Evolutionary conservation across 78 protist species (phyloP).

Genomic region (Protostelium mycophagum): DNA sequence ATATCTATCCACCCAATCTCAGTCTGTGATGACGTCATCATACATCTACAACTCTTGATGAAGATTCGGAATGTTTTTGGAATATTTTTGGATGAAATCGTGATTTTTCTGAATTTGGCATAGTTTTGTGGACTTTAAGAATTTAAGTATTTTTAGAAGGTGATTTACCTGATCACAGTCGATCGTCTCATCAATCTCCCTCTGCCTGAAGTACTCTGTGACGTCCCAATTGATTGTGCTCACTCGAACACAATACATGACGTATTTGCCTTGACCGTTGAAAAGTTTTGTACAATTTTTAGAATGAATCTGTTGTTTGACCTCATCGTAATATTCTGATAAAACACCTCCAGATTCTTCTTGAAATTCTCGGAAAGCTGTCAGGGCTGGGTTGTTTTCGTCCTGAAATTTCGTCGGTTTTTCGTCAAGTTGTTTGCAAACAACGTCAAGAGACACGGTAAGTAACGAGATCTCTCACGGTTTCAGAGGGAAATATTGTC

Average conservation of each 20-base stretch:
- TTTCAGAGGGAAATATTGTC: too few species aligned
- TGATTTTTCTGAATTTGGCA: too few species aligned
- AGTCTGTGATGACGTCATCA: too few species aligned
- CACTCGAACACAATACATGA: neutral
- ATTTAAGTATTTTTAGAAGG: too few species aligned
- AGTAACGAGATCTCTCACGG: too few species aligned
- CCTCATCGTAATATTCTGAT: neutral
- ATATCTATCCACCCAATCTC: too few species aligned
- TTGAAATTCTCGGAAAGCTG: neutral
- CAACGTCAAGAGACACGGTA: too few species aligned
- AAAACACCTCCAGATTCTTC: neutral
- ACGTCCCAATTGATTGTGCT: neutral
- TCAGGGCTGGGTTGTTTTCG: neutral
- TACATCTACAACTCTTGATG: too few species aligned
- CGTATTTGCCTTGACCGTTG: neutral
- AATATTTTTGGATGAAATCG: too few species aligned
- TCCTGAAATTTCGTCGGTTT: neutral
- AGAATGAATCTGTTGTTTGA: neutral
- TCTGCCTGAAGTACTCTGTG: neutral
- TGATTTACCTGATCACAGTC: neutral
- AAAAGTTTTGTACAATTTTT: neutral
- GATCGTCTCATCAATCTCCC: neutral
- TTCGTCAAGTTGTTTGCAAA: neutral
- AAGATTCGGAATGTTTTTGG: too few species aligned
- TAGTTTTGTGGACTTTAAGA: too few species aligned